Conservation (phyloP, 2,329 filamentous ascomycete genomes). For the Knoxdaviesia capensis region DNA sequence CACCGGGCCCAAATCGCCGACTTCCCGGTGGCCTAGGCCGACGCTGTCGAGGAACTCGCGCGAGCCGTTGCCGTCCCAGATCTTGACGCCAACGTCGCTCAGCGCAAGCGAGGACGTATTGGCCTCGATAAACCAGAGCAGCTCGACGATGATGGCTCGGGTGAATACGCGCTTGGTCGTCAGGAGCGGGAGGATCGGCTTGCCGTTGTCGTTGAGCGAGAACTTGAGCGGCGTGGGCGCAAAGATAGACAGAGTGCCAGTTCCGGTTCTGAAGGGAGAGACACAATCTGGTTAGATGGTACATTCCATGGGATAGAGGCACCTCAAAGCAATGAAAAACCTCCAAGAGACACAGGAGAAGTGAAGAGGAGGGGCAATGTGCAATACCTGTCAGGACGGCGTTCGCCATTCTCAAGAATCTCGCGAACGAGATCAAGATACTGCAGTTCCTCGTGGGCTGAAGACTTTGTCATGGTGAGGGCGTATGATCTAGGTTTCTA, state of each 20-base stretch:
- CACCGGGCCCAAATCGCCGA: constrained; percentile 81
- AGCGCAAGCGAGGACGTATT: constrained; percentile 63
- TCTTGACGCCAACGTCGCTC: constrained; percentile 66
- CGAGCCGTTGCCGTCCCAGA: constrained; percentile 95
- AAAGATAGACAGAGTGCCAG: constrained; percentile 78
- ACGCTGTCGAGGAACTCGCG: constrained; percentile 76
- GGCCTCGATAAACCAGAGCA: constrained; percentile 88
- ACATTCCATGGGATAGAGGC: not conserved
- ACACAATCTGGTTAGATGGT: not conserved
- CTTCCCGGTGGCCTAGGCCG: constrained; percentile 61
- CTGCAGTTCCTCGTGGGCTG: constrained; percentile 67
- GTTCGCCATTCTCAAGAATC: constrained; percentile 67
- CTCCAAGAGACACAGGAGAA: not conserved
- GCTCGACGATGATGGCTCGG: constrained; percentile 72
- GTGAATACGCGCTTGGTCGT: constrained; percentile 96
- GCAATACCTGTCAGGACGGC: constrained; percentile 61
- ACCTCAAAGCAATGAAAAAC: not conserved
- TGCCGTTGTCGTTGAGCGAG: constrained; percentile 43
- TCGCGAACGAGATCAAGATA: constrained; percentile 78
- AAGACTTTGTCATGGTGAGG: too few relatives aligned
- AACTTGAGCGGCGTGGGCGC: constrained; percentile 78
- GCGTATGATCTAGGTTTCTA: too few relatives aligned
- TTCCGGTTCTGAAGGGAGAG: constrained; percentile 51
- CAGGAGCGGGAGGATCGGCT: constrained; percentile 66
- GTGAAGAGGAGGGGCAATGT: not conserved